Percentiles rank a stretch among this genome's conserved stretches.
phyloP scores from a whole-genome alignment of 2,329 filamentous ascomycete genomes.

The Neofusicoccum kwambonambiense region DNA sequence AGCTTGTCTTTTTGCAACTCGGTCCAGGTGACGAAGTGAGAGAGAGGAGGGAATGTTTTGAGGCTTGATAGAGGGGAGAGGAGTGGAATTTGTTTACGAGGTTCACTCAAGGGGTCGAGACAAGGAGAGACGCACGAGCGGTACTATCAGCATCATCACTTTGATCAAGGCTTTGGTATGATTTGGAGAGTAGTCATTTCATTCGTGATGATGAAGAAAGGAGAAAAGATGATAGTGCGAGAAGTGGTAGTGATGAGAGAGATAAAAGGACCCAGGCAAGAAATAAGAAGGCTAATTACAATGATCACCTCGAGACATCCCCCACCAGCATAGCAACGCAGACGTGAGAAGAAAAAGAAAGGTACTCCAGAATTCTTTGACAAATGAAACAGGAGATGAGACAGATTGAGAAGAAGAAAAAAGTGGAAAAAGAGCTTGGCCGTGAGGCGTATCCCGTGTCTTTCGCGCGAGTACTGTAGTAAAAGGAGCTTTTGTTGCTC shows the following conservation, averaged over 20 bases:
- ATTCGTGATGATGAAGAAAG: background rate
- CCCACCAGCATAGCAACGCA: background rate
- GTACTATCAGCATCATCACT: background rate
- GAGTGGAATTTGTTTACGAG: too few species aligned
- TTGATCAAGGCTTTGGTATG: background rate
- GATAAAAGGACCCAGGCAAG: background rate
- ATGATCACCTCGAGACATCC: background rate
- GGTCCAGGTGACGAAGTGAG: too few species aligned
- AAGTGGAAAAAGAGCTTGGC: background rate
- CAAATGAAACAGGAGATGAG: background rate
- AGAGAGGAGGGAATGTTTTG: too few species aligned
- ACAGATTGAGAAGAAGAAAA: background rate
- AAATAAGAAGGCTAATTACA: background rate
- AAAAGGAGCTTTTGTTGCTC: background rate
- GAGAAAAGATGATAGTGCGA: background rate
- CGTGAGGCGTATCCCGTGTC: slow-evolving; percentile 5
- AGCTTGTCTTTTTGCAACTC: too few species aligned
- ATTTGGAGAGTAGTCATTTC: background rate
- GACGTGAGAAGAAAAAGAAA: background rate
- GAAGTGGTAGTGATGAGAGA: background rate
- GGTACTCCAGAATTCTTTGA: background rate
- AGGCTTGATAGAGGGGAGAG: too few species aligned
- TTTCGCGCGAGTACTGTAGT: too few species aligned
- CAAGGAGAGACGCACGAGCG: too few species aligned
- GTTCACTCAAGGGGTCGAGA: too few species aligned